Percentiles rank a stretch among this genome's conserved stretches.
phyloP scores from a whole-genome alignment of 768 basidiomycete genomes.

The Suillus variegatus region DNA sequence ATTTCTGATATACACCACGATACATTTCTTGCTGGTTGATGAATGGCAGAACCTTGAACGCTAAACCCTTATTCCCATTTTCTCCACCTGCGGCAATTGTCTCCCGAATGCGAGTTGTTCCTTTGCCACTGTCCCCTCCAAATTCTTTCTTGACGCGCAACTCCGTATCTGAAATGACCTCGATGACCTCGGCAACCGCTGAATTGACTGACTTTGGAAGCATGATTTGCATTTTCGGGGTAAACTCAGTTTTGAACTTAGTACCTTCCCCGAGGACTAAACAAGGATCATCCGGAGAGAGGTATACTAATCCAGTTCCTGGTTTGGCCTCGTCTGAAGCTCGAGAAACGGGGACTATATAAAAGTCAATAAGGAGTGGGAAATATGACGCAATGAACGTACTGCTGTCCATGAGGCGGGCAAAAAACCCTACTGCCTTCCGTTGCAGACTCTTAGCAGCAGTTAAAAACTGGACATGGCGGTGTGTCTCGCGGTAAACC shows the following conservation, averaged over 20 bases:
- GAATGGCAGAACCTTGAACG: conserved; percentile 83
- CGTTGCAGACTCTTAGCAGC: conserved; percentile 89
- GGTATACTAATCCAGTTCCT: conserved; percentile 69
- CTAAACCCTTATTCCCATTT: conserved; percentile 60
- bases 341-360: conserved; percentile 85
- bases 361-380: conserved; percentile 14
- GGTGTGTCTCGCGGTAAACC: conserved; percentile 79
- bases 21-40: conserved; percentile 97
- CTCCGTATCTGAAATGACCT: conserved; percentile 87
- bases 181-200: conserved; percentile 77
- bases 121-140: conserved; percentile 76
- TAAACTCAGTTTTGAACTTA: conserved; percentile 70
- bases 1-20: conserved; percentile 82
- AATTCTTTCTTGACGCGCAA: conserved; percentile 86
- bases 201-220: conserved; percentile 81
- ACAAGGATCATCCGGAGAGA: conserved; percentile 77
- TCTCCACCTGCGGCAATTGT: conserved; percentile 59
- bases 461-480: conserved; percentile 83
- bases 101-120: conserved; percentile 66
- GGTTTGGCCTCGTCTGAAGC: conserved; percentile 84
- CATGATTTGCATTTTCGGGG: conserved; percentile 82
- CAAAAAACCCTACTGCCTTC: conserved; percentile 77
- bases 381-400: conserved; percentile 24
- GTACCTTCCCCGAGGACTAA: conserved; percentile 85
- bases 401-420: conserved; percentile 88